phyloP scores from a whole-genome alignment of 192 early-diverging fungal species.

The Geranomyces variabilis region DNA sequence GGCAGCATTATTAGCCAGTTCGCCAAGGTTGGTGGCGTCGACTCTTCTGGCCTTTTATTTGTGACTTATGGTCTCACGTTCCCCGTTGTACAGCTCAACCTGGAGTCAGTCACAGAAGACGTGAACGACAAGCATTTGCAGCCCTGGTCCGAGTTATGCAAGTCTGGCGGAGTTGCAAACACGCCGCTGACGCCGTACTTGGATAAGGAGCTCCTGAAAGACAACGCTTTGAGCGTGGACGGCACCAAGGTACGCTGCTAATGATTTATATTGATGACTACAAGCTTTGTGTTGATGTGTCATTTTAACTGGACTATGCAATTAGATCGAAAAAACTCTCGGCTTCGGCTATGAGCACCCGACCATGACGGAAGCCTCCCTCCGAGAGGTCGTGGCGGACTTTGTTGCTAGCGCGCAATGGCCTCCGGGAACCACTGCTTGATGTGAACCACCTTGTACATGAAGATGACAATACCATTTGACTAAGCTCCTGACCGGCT shows the following conservation, averaged over 20 bases:
- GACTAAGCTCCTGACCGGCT: too few relatives aligned
- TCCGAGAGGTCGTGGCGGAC: slow-evolving; percentile 76
- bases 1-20: slow-evolving; percentile 75
- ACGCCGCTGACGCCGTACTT: slow-evolving; percentile 92
- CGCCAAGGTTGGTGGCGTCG: slow-evolving; percentile 65
- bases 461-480: too few relatives aligned
- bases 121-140: slow-evolving; percentile 92
- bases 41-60: background rate
- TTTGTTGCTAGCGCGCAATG: slow-evolving; percentile 83
- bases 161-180: slow-evolving; percentile 66
- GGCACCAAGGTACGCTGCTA: slow-evolving; percentile 63
- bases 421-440: slow-evolving; percentile 64
- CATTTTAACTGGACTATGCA: background rate
- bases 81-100: slow-evolving; percentile 63
- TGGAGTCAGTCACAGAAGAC: slow-evolving; percentile 85
- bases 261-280: too few relatives aligned
- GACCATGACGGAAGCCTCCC: slow-evolving; percentile 64
- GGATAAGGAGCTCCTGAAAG: slow-evolving; percentile 87
- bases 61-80: background rate
- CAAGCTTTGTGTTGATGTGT: background rate
- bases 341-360: slow-evolving; percentile 75
- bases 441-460: too few relatives aligned
- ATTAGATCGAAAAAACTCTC: slow-evolving; percentile 65
- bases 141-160: slow-evolving; percentile 88
- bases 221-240: slow-evolving; percentile 83